Evolutionary conservation across 2,329 filamentous ascomycete species (phyloP), one percentile per base, ranked within the genome.

Genomic region (Fusarium sp.): DNA sequence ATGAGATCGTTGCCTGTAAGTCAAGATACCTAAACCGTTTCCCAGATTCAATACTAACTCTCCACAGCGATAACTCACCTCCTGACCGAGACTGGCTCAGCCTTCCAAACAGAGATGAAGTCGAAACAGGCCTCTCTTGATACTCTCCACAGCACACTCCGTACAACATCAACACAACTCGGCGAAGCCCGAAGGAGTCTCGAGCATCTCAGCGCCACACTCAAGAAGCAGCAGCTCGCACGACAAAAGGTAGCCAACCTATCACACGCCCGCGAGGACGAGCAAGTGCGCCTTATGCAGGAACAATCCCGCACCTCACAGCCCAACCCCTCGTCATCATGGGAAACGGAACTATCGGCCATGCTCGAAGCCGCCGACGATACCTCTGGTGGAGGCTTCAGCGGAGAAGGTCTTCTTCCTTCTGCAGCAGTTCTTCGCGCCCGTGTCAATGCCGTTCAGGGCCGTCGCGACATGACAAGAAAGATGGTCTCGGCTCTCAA

Each of bases 91-190:
- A 93, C 95, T 6, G 91, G 95, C 58, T 88, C 91, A 49, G 91
- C 94, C 51, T 96, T 98, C 80, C 92, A 94, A 64, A 87, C 91
- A 57, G 94, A 96, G 80, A 90, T 98, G 72, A 93, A 92, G 76
- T 87, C 92, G 51, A 98, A 98, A 80, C 95, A 98, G 83, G 88
- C 92, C 58, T 89, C 92, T 33, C 92, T 98, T 62, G 95, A 98
- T 79, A 88, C 91, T 17, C 91, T 97, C 38, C 96, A 98, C 81
- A 86, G 90, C 46, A 92, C 92, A 29, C 92, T 99, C 60, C 92
- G 94, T 57, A 92, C 94, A 65, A 92, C 94, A 2, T 96, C 95
- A 2, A 89, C 92, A 22, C 90, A 93, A 70, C 89, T 98, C 35
- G 92, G 92, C 73, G 92, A 95, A 63, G 92, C 95, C 63, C 91